phyloP scores from a whole-genome alignment of 2,329 filamentous ascomycete genomes.

The Zymoseptoria ardabiliae region DNA sequence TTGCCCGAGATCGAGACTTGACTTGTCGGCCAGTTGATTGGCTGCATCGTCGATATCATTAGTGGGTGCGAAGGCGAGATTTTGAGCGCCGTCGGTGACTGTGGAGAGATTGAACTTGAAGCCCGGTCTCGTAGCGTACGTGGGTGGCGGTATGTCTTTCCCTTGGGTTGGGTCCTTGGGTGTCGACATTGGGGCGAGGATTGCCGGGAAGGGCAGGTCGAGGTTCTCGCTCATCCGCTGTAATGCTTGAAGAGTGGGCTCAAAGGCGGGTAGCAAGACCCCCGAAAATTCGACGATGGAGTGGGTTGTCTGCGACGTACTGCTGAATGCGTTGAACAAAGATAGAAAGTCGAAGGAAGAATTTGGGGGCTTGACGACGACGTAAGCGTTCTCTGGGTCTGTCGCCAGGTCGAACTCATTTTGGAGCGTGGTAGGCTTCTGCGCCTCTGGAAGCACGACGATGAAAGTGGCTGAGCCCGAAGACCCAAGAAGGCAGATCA shows the following conservation, averaged over 20 bases:
- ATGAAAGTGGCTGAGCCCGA: conserved; percentile 24
- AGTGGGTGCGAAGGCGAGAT: conserved; percentile 8
- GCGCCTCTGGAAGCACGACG: conserved; percentile 11
- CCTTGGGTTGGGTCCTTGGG: conserved; percentile 8
- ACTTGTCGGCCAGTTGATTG: conserved; percentile 18
- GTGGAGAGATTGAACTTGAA: conserved; percentile 43
- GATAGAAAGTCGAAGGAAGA: conserved; percentile 1
- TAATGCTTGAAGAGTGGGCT: conserved; percentile 49
- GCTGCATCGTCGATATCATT: conserved; percentile 5
- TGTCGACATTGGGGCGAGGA: conserved; percentile 22
- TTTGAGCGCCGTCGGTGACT: conserved; percentile 7
- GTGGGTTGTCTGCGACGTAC: neutral
- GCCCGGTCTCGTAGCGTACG: conserved; percentile 42
- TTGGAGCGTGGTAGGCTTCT: neutral
- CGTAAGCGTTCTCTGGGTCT: conserved; percentile 7
- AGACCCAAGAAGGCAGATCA: conserved; percentile 45
- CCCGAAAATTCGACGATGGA: conserved; percentile 50
- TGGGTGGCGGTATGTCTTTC: conserved; percentile 38
- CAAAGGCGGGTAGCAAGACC: conserved; percentile 51
- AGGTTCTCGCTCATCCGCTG: conserved; percentile 42
- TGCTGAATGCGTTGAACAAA: neutral
- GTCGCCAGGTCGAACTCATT: neutral
- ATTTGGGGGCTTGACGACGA: conserved; percentile 10
- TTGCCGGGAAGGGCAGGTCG: conserved; percentile 25
- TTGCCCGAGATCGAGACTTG: conserved; percentile 49